Evolutionary conservation across 768 basidiomycete species (phyloP).

Genomic region (Chalciporus pseudorubinellus): DNA sequence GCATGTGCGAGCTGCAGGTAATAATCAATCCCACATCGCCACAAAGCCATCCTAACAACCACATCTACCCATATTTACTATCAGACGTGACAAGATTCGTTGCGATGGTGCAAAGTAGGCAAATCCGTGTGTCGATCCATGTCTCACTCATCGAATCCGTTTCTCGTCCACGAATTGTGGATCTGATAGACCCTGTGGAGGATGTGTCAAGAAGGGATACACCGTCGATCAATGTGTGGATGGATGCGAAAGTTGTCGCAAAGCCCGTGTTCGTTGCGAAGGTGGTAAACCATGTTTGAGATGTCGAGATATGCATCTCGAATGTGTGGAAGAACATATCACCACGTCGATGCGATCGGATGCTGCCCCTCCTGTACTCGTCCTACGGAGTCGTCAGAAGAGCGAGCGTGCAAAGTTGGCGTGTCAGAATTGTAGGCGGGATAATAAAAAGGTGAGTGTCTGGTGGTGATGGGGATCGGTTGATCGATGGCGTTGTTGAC

Average conservation of each 20-base stretch:
- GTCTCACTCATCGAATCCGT: constrained; percentile 1
- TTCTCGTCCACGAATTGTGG: not conserved
- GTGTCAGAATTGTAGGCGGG: constrained; percentile 57
- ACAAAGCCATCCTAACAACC: too few relatives aligned
- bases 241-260: constrained; percentile 60
- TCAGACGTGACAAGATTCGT: constrained; percentile 60
- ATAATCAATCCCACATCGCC: not conserved
- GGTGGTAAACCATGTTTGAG: constrained; percentile 37
- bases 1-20: constrained; percentile 61
- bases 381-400: constrained; percentile 30
- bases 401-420: constrained; percentile 57
- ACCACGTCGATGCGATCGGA: constrained; percentile 25
- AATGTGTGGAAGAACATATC: constrained; percentile 47
- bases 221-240: constrained; percentile 53
- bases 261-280: constrained; percentile 44
- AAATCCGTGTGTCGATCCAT: not conserved
- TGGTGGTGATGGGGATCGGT: not conserved
- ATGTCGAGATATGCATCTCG: constrained; percentile 34
- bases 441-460: constrained; percentile 58
- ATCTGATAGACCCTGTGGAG: constrained; percentile 50
- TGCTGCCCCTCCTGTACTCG: constrained; percentile 17
- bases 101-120: constrained; percentile 54
- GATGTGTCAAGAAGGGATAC: constrained; percentile 56
- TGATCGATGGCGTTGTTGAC: not conserved
- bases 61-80: not conserved